Evolutionary conservation across 805 yeast genomes (phyloP), one percentile per base, ranked within the genome.

Genomic region (Candida germanica): DNA sequence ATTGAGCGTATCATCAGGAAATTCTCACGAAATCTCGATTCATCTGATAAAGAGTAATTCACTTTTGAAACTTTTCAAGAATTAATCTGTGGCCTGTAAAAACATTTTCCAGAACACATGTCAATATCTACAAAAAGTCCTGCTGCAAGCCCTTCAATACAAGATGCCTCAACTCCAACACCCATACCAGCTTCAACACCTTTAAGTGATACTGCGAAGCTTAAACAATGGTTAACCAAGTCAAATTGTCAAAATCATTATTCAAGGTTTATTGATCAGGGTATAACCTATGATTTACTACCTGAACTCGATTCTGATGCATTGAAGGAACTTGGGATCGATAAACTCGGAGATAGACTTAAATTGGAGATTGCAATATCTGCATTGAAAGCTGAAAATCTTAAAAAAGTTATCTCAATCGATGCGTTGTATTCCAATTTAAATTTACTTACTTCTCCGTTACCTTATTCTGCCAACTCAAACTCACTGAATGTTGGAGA

Each of bases 341-440:
- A 49, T n/a, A 82, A 77, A 45, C 75, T 91, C 11, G 97, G 98
- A 1, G 98, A 93, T 56, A 65, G 96, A 18, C 66, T 91, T 14
- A 66, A 83, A 19, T 58, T 91, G 8, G 77, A 81, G 49, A 64
- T 76, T 11, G 80, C 82, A 14, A 67, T 85, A 3, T 64, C 72
- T 20, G 56, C 64, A 27, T 48, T 78, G 38, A 67, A 74, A 30
- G 46, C 63, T 4, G 68, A 60, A 32, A 54, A 39, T n/a, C 40
- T 58, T 5, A 39, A 39, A 28, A 41, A 44, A 27, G 33, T 41
- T 5, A 32, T 61, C n/a, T 38, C 49, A 5, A 45, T 61, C 7
- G 59, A 59, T 18, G 62, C 53, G 8, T 40, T 63, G 15, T 54
- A 51, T 31, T 43, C 43, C 21, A 34, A 30, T 14, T 29, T 45